Evolutionary conservation across 1,284 basidiomycete species (phyloP).

Genomic region (Agroathelia rolfsii): DNA sequence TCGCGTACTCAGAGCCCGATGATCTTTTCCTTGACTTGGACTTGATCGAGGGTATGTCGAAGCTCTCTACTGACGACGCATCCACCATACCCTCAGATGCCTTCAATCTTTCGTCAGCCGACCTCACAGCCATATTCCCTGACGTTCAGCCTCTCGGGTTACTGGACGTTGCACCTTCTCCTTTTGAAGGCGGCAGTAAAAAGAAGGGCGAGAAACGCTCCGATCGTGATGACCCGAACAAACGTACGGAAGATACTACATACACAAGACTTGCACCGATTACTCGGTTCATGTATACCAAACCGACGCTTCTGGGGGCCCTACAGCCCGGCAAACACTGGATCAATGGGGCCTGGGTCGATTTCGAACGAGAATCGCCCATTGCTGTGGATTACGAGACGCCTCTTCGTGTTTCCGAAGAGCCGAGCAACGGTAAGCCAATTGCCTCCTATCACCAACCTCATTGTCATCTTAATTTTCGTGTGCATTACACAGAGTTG

Average conservation of each 20-base stretch:
- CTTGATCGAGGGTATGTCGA: conserved; percentile 27
- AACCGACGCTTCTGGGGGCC: conserved; percentile 60
- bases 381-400: conserved; percentile 38
- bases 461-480: conserved; percentile 1
- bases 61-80: conserved; percentile 26
- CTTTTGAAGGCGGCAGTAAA: conserved; percentile 27
- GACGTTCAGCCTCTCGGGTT: conserved; percentile 48
- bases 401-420: conserved; percentile 31
- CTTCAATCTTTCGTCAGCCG: conserved; percentile 31
- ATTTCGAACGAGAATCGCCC: conserved; percentile 46
- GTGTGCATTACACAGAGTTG: conserved; percentile 26
- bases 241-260: conserved; percentile 55
- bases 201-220: conserved; percentile 47
- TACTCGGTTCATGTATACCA: conserved; percentile 55
- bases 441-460: conserved; percentile 2
- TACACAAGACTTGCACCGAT: conserved; percentile 57
- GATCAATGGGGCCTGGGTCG: conserved; percentile 50
- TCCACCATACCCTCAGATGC: conserved; percentile 22
- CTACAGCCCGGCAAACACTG: conserved; percentile 60
- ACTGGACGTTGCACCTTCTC: conserved; percentile 33
- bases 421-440: conserved; percentile 35
- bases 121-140: conserved; percentile 51
- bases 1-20: conserved; percentile 46
- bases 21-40: conserved; percentile 50
- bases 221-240: conserved; percentile 63